Evolutionary conservation across 148 eudicot species (phyloP), one percentile per base, ranked within the genome.

Genomic region (Heliamphora exappendiculata): DNA sequence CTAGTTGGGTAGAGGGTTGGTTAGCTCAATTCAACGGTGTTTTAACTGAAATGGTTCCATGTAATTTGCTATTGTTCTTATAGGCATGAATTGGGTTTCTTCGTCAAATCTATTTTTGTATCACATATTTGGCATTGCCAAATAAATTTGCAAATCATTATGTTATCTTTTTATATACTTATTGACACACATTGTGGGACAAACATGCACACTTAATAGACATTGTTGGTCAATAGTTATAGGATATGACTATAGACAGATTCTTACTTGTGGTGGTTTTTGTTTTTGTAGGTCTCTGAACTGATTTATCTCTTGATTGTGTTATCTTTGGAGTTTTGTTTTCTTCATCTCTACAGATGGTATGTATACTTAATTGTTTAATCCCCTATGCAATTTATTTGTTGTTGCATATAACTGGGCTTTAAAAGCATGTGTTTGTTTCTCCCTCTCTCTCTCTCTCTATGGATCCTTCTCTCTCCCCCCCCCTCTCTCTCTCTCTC

Each of bases 331-430:
- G 54, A 20, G 10, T 20, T 42, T 47, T 45, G n/a, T 19, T 29
- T 74, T 41, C 41, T 62, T 75, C 44, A 28, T 36, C 67, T 58
- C 7, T 28, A 13, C 5, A 74, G 51, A 74, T 74, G 76, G 76
- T 74, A 74, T 34, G 76, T 54, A 57, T 42, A 34, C 29, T 42
- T 59, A 17, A 55, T 55, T 5, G 57, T 73, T 73, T 24, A 3
- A 10, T 72, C 29, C 29, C 24, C 24, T 22, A 37, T 39, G 47
- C 28, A 22, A 31, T 41, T 74, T 37, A 3, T 20, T 1, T n/a
- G 45, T 24, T 39, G 12, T n/a, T 59, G 24, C 34, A 20, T 31
- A 41, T 16, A 1, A 5, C 4, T 41, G 28, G 12, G 34, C 2
- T n/a, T 3, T 11, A 3, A 9, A n/a, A n/a, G n/a, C n/a, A n/a